Evolutionary conservation across 805 yeast species (phyloP).

Genomic region (Deakozyma indianensis): DNA sequence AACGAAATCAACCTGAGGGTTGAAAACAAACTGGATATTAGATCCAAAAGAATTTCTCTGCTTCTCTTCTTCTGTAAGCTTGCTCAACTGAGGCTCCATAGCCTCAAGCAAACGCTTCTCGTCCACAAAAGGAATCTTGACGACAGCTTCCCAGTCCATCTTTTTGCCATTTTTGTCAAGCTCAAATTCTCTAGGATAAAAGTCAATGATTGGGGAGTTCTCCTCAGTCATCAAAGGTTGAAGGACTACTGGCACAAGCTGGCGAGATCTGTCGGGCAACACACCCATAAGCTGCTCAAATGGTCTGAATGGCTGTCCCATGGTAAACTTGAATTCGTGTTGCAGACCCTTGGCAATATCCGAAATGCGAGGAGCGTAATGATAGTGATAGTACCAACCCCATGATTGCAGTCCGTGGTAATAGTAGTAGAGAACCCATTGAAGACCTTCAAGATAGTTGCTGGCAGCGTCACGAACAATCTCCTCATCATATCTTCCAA

Average conservation of each 20-base stretch:
- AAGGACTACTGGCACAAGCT: constrained; percentile 62
- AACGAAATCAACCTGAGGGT: constrained; percentile 56
- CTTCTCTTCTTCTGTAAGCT: constrained; percentile 55
- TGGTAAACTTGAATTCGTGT: constrained; percentile 43
- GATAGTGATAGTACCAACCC: constrained; percentile 88
- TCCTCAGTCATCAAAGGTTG: constrained; percentile 77
- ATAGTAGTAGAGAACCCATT: constrained; percentile 90
- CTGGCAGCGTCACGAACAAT: constrained; percentile 49
- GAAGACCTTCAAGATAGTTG: constrained; percentile 86
- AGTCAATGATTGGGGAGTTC: constrained; percentile 74
- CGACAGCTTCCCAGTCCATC: constrained; percentile 97
- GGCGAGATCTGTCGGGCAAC: constrained; percentile 78
- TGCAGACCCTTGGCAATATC: constrained; percentile 61
- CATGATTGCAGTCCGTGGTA: constrained; percentile 86
- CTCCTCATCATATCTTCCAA: constrained; percentile 42
- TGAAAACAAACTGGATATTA: constrained; percentile 53
- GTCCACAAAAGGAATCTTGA: constrained; percentile 82
- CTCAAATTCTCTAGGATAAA: constrained; percentile 79
- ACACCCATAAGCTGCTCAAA: constrained; percentile 97
- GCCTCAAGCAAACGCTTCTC: constrained; percentile 59
- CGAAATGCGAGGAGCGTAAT: constrained; percentile 89
- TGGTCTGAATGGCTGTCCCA: constrained; percentile 74
- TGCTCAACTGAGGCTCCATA: constrained; percentile 48
- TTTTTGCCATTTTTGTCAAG: constrained; percentile 89
- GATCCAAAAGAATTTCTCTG: constrained; percentile 61